Base-by-base conservation (phyloP, 805 yeast species). In the Starmera dryadoides region DNA sequence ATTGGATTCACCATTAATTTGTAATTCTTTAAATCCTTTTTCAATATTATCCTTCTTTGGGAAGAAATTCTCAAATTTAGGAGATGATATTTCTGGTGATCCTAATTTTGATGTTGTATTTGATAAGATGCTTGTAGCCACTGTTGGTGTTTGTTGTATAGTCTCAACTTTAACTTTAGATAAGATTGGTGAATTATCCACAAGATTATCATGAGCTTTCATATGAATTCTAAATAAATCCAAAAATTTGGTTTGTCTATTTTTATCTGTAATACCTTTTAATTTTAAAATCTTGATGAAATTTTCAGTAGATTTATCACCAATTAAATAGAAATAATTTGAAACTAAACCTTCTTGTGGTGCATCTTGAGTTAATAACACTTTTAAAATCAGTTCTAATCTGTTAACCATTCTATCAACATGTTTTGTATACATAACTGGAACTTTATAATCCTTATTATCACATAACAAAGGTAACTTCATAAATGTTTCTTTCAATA, bases 301-400 rank as follows among this genome's bases (percentile, higher is more conserved):
- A 53, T 86, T 86, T 10, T 59, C 57, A 22, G 74, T 60, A 20
- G 78, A 75, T 35, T 69, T 68, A 59, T 86, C 95, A 7, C 80
- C 80, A 37, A 86, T 68, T 12, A 83, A 62, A 40, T 69, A 67
- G 52, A 85, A 75, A 56, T 86, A 86, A 51, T 70, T 76, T 35
- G 76, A 73, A 2, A 84, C 77, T 18, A 86, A 69, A 8, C 68
- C 70, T 39, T 72, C 76, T 39, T 73, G 70, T n/a, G 94, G 94
- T n/a, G 75, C 70, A 6, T 68, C 59, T 11, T 79, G 77, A 0
- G 84, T 75, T 56, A 81, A 63, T 25, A 87, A 57, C 4, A 86
- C 73, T 52, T 84, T 83, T 42, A 87, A 63, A n/a, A 87, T 58
- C 2, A 74, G 66, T 49, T 85, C 91, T 3, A 84, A 55, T 19